Evolutionary conservation across 2,329 filamentous ascomycete genomes (phyloP).

Genomic region (Epichloe hybrida): DNA sequence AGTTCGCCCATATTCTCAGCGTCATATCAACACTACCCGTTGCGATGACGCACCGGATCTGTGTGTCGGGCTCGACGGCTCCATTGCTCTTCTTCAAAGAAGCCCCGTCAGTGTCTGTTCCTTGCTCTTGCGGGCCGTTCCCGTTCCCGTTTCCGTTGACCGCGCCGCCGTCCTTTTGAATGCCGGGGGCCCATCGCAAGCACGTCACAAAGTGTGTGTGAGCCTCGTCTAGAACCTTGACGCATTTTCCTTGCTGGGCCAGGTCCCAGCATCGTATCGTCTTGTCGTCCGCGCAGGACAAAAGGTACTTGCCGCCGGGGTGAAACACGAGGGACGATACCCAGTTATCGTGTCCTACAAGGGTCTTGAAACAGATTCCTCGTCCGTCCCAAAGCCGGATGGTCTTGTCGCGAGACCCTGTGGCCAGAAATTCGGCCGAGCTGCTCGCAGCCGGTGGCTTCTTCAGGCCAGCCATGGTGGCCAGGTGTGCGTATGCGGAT

Average conservation of each 20-base stretch:
- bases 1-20: conserved; percentile 62
- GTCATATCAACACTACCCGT: conserved; percentile 76
- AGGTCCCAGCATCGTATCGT: conserved; percentile 91
- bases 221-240: conserved; percentile 64
- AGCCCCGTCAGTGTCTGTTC: conserved; percentile 19
- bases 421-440: conserved; percentile 78
- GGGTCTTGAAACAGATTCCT: conserved; percentile 70
- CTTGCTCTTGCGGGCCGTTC: conserved; percentile 6
- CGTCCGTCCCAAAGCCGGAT: conserved; percentile 82
- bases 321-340: conserved; percentile 77
- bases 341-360: conserved; percentile 91
- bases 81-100: conserved; percentile 34
- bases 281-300: conserved; percentile 82
- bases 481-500: conserved; percentile 62
- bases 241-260: conserved; percentile 76
- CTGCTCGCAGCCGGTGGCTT: conserved; percentile 62
- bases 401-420: conserved; percentile 77
- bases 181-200: conserved; percentile 68
- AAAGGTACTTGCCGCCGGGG: conserved; percentile 77
- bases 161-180: conserved; percentile 7
- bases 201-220: conserved; percentile 80
- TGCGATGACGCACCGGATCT: conserved; percentile 73
- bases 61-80: conserved; percentile 32
- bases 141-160: conserved; percentile 2
- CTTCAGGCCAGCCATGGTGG: conserved; percentile 67